Base-by-base conservation (phyloP, 2,329 filamentous ascomycete species). In the Sporothrix mexicana region DNA sequence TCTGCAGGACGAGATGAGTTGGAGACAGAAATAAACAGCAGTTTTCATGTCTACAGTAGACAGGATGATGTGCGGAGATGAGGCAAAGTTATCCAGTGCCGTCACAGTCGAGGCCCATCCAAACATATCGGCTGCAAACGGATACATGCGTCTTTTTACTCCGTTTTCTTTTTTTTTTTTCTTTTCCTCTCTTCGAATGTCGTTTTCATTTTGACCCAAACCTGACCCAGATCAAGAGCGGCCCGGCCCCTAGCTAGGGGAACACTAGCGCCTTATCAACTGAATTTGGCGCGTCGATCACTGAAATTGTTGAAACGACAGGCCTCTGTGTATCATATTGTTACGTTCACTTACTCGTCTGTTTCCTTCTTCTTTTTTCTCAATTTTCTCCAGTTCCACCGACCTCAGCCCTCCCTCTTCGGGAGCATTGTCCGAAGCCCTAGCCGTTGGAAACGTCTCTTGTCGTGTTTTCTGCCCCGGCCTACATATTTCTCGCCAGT, bases 221-320 rank as follows among this genome's bases (percentile, higher is more conserved):
- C 64, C 68, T 25, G 41, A 30, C 12, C 55, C 41, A 70, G 61
- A 17, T 64, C 20, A 9, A 62, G 51, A 49, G 55, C 69, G 69
- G 70, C 49, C 70, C 61, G 70, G 70, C 9, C 61, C 70, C 70
- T 72, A 66, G 61, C 36, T 41, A 41, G 47, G 47, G 13, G 13
- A 17, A 7, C 70, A 10, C 49, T 59, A 64, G 61, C 61, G 61
- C n/a, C 17, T 9, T 25, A 30, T 25, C 17, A 43, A 17, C 43
- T 61, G 57, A 36, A 49, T 41, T 51, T 41, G 45, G 45, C 13
- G 47, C 23, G 64, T 30, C 25, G 64, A 68, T 68, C 45, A 17
- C 20, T 30, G 9, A 20, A n/a, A 61, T 10, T 43, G 30, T 1
- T 23, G 51, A 55, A 55, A 4, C 3, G 20, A 2, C 45, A 17